Base-by-base conservation (phyloP, 1,284 basidiomycete genomes). In the Puccinia triticina region DNA sequence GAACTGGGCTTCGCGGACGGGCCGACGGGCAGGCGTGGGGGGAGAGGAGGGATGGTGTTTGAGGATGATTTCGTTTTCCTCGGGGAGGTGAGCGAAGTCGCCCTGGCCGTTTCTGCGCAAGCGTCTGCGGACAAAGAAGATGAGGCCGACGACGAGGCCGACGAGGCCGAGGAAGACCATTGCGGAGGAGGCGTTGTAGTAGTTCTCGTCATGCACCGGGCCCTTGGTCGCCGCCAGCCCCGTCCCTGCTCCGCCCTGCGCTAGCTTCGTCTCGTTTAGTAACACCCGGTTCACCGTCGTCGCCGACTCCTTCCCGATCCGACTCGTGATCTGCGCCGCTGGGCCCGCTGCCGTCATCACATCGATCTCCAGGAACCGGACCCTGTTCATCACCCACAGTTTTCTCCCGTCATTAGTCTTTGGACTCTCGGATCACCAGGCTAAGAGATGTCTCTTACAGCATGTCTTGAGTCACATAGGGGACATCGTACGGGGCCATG, bases 401-500 rank as follows among this genome's bases (percentile, higher is more conserved):
- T 5, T n/a, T 14, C 46, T 50, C 40, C 2, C 11, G 59, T n/a
- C 26, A 50, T 48, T n/a, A 71, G 69, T 26, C 14, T 1, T 26
- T 50, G 26, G n/a, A 53, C 4, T 18, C 43, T 53, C n/a, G 48
- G 3, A 21, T 14, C 29, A 2, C 4, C 29, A 34, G n/a, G 61
- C 18, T 3, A 66, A 18, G 43, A 55, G 26, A 23, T 7, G n/a
- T n/a, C 29, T 21, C 79, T 66, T 34, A 91, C 85, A 99, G 96
- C 97, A 99, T 98, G 88, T 99, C 96, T 87, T 98, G 95, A 4
- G 94, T 90, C 46, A 92, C 91, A 81, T 94, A 90, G 0, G 96
- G 96, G 16, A 93, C 89, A 87, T 99, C 96, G 86, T 91, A 96
- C 0, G 94, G 94, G 43, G 92, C 94, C 89, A 89, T 86, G 83